A percentile compares a stretch with the other conserved stretches of the same genome.
Conservation (phyloP, 345 rosid genomes). For the Rhodamnia rubescens region DNA sequence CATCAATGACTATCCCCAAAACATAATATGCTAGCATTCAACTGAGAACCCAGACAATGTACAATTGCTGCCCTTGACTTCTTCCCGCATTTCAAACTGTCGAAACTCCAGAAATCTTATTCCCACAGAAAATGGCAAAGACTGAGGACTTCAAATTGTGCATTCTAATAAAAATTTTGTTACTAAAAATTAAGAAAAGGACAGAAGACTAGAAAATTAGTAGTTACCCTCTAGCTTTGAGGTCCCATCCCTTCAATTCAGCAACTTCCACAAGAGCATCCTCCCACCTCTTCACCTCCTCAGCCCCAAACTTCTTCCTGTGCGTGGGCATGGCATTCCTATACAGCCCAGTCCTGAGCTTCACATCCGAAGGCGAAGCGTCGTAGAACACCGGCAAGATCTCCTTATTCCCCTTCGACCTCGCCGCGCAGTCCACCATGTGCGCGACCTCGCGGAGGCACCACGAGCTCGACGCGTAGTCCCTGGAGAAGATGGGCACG, state of each 20-base stretch:
- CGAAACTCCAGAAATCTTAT: neutral
- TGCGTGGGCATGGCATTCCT: neutral
- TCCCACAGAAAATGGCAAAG: neutral
- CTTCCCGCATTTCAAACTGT: neutral
- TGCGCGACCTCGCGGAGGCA: neutral
- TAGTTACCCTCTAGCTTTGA: neutral
- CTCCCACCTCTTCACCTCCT: neutral
- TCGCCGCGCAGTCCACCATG: neutral
- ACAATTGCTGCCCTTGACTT: neutral
- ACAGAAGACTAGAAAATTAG: neutral
- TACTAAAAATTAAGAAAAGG: neutral
- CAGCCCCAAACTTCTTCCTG: neutral
- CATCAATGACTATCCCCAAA: neutral
- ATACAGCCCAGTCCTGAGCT: neutral
- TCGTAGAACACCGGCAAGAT: neutral
- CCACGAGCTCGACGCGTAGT: too few relatives aligned
- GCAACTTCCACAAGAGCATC: neutral
- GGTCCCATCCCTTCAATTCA: neutral
- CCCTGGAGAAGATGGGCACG: conserved; percentile 6
- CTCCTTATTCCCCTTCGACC: neutral
- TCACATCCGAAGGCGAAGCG: neutral
- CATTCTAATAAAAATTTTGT: neutral
- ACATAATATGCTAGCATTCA: neutral
- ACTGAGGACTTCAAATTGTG: neutral
- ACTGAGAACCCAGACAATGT: neutral